A percentile compares a stretch with the other conserved stretches of the same genome.
phyloP scores from a whole-genome alignment of 179 eudicot genomes.

The Vitellaria paradoxa region DNA sequence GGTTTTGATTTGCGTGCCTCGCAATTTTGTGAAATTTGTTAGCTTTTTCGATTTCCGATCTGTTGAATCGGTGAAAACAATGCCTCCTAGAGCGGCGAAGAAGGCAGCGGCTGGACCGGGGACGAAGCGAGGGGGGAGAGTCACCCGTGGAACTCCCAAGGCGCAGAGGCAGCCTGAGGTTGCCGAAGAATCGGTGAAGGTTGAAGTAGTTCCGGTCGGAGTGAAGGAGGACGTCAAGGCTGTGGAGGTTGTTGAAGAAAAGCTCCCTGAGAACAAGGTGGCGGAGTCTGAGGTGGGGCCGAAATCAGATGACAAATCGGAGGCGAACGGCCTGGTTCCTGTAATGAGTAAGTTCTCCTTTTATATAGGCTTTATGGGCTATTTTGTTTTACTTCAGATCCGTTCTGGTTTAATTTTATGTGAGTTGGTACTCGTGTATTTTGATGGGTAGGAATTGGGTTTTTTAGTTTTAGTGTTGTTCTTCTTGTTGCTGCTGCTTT shows the following conservation, averaged over 20 bases:
- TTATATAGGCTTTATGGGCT: background rate
- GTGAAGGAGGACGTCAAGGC: constrained; percentile 16
- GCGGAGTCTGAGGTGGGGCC: constrained; percentile 12
- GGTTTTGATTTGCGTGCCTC: background rate
- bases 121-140: constrained; percentile 36
- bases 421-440: background rate
- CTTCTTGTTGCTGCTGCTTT: background rate
- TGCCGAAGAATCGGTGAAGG: constrained; percentile 13
- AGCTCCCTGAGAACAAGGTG: constrained; percentile 20
- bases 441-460: background rate
- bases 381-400: constrained; percentile 2
- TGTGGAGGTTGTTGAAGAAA: constrained; percentile 9
- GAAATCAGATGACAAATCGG: background rate
- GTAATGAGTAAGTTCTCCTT: constrained; percentile 34
- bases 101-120: constrained; percentile 33
- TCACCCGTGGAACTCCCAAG: constrained; percentile 23
- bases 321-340: constrained; percentile 20
- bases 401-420: background rate
- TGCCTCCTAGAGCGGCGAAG: constrained; percentile 53
- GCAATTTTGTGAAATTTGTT: background rate
- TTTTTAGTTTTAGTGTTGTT: background rate
- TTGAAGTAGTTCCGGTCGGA: constrained; percentile 16
- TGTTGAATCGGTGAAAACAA: background rate
- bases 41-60: background rate
- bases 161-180: background rate